These are phyloP conservation scores for Alternaria rosae DNA, from an alignment of 2,329 filamentous ascomycete genomes.

Conservation along the genomic window DNA sequence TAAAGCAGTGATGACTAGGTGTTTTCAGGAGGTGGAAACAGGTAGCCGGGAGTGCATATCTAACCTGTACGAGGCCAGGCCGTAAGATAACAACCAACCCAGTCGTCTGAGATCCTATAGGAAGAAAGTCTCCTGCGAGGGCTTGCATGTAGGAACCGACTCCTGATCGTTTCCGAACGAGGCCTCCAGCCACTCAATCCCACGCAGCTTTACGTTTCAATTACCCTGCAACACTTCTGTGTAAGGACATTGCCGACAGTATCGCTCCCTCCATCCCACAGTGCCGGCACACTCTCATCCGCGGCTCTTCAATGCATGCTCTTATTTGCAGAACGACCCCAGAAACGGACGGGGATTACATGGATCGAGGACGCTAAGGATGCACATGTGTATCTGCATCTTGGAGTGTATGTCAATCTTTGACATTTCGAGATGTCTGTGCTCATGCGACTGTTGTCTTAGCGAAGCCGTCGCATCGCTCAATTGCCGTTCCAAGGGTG, in stretches of 20 bases:
- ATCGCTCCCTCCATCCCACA: not conserved
- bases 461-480: not conserved
- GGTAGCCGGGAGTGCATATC: not conserved
- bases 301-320: not conserved
- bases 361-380: not conserved
- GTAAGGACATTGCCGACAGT: no score
- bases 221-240: not conserved
- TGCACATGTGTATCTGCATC: not conserved
- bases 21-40: no score
- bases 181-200: not conserved
- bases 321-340: not conserved
- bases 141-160: not conserved
- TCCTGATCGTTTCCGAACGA: not conserved
- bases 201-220: not conserved
- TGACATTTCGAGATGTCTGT: not conserved
- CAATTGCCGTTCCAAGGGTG: not conserved
- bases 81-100: not conserved
- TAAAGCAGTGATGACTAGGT: not conserved
- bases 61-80: not conserved
- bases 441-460: not conserved
- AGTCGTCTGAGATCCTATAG: not conserved
- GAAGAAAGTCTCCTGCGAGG: not conserved
- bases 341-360: not conserved
- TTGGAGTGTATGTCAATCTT: not conserved
- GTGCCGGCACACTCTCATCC: not conserved